Evolutionary conservation across 2,329 filamentous ascomycete species (phyloP).

Genomic region (Colletotrichum sp.): DNA sequence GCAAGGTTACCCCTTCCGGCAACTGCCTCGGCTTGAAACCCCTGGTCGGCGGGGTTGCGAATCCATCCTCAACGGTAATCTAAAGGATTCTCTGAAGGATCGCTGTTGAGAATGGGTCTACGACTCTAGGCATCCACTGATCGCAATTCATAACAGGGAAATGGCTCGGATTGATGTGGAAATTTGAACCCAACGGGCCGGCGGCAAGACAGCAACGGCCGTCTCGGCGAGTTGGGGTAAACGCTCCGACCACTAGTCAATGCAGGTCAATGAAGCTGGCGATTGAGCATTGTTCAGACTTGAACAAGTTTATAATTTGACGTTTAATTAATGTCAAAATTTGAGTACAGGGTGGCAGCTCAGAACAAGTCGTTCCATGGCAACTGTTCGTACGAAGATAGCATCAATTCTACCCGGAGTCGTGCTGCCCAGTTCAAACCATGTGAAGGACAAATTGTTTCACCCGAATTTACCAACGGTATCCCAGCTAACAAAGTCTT

Average conservation of each 20-base stretch:
- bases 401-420: not conserved
- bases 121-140: not conserved
- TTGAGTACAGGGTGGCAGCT: not conserved
- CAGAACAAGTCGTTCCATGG: not conserved
- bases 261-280: not conserved
- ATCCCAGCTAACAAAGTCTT: not conserved
- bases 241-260: not conserved
- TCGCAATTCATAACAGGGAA: not conserved
- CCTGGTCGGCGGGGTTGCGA: not conserved
- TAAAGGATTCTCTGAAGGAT: not conserved
- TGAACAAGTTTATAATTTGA: not conserved
- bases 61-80: not conserved
- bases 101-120: not conserved
- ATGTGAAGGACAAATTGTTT: not conserved
- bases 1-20: not conserved
- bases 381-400: not conserved
- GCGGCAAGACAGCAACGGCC: not conserved
- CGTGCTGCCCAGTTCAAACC: not conserved
- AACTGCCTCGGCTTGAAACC: not conserved
- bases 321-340: not conserved
- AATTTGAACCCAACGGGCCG: not conserved
- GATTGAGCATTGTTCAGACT: not conserved
- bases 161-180: not conserved
- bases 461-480: not conserved
- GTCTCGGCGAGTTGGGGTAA: not conserved